Evolutionary conservation across 352 stramenopile genomes (phyloP), one percentile per base, ranked within the genome.

Genomic region (Phytophthora constricta): DNA sequence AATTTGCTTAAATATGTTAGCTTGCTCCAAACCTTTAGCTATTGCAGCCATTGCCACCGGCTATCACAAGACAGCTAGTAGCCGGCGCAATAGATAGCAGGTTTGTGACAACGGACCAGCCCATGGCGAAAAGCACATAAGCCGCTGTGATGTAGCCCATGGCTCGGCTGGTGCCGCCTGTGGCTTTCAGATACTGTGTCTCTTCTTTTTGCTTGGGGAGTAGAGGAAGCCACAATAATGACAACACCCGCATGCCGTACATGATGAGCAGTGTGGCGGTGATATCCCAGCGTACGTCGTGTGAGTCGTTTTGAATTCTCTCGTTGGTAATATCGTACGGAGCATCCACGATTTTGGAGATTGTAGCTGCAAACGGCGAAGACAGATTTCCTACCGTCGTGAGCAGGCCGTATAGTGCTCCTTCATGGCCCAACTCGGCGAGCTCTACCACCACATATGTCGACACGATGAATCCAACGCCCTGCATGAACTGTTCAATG

Each of bases 391-490:
- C 55, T 13, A 78, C 64, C 1, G 77, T 82, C 8, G 77, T 86
- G 25, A 82, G 45, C 16, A 86, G 50, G 9, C 59, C 77, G 63
- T 82, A 83, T 42, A 82, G 57, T 10, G 72, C 53, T 37, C 68
- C 66, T 63, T 86, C 77, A 58, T 77, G 56, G 46, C 77, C 77
- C 26, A 58, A 43, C 10, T 75, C 74, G 16, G 71, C 74, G n/a
- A 86, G 62, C 47, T 86, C 77, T 17, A 84, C 68, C 27, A 78
- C 64, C 28, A 80, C 70, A 43, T 70, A 85, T 10, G 69, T 80
- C 17, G 67, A 46, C 4, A 83, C 57, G 37, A 84, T 79, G 31
- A 74, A 82, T 33, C 66, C 48, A 16, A 77, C 43, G 17, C 61
- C 69, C 5, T 69, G 41, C 11, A 71, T 68, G 25, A 86, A 47